These are phyloP conservation scores for Ceriops zippeliana DNA, from an alignment of 345 rosid genomes.

Conservation along the genomic window DNA sequence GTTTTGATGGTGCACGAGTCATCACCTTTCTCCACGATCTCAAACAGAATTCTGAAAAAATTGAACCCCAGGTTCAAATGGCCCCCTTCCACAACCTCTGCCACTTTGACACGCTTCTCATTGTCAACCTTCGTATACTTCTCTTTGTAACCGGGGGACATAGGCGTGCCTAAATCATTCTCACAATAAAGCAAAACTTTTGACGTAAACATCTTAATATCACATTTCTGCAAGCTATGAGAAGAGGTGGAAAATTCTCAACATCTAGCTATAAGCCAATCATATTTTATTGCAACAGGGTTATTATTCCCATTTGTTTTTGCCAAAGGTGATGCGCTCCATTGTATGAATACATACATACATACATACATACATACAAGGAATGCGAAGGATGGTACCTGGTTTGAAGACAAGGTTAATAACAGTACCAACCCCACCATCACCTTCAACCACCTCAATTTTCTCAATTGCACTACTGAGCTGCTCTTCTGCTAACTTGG, in stretches of 20 bases:
- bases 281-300: too few relatives aligned
- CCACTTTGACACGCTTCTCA: constrained; percentile 17
- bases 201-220: too few relatives aligned
- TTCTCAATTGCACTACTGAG: neutral
- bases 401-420: constrained; percentile 9
- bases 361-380: neutral
- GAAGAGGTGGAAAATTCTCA: too few relatives aligned
- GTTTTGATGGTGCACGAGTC: neutral
- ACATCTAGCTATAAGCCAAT: too few relatives aligned
- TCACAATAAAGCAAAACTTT: too few relatives aligned
- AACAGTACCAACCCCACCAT: constrained; percentile 25
- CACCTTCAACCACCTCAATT: constrained; percentile 26
- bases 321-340: too few relatives aligned
- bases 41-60: constrained; percentile 5
- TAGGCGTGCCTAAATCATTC: neutral
- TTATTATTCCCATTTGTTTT: too few relatives aligned
- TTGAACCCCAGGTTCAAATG: constrained; percentile 17
- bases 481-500: constrained; percentile 8
- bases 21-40: constrained; percentile 16
- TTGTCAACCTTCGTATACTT: constrained; percentile 18
- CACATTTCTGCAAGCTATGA: too few relatives aligned
- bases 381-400: neutral
- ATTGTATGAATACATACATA: neutral
- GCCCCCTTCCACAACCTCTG: constrained; percentile 22
- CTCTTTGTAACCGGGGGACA: constrained; percentile 13